Percentiles rank a stretch among this genome's conserved stretches.
These are phyloP conservation scores for Cadophora malorum DNA, from an alignment of 2,329 filamentous ascomycete species.

Conservation along the genomic window DNA sequence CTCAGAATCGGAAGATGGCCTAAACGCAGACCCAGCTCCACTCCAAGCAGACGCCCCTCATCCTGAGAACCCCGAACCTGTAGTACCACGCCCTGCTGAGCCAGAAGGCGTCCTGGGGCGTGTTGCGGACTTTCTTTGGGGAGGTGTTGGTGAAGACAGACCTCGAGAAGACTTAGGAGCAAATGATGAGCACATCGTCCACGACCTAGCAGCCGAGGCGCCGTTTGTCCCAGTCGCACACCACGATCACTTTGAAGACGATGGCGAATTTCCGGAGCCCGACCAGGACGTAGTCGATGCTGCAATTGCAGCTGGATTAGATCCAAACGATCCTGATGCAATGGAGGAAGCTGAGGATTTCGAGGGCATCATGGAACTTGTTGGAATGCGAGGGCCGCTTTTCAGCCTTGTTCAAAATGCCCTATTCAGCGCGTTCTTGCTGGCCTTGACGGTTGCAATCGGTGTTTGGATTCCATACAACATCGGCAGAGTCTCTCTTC, in stretches of 20 bases:
- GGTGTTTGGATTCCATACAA: slow-evolving; percentile 94
- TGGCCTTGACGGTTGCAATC: slow-evolving; percentile 82
- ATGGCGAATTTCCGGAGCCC: slow-evolving; percentile 48
- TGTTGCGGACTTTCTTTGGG: slow-evolving; percentile 68
- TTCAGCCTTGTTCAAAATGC: slow-evolving; percentile 92
- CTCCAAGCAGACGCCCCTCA: slow-evolving; percentile 32
- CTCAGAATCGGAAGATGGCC: slow-evolving; percentile 30
- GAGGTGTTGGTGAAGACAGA: slow-evolving; percentile 53
- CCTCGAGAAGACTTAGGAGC: slow-evolving; percentile 51
- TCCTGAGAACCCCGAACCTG: slow-evolving; percentile 30
- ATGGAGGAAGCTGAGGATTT: slow-evolving; percentile 91
- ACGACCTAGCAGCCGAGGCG: slow-evolving; percentile 64
- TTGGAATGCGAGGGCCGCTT: slow-evolving; percentile 94
- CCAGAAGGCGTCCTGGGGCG: slow-evolving; percentile 50
- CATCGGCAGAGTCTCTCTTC: slow-evolving; percentile 82
- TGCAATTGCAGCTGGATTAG: slow-evolving; percentile 71
- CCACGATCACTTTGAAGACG: slow-evolving; percentile 36
- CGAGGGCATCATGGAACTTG: slow-evolving; percentile 92
- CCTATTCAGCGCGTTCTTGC: slow-evolving; percentile 89
- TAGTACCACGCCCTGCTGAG: slow-evolving; percentile 31
- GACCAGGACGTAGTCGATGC: slow-evolving; percentile 68
- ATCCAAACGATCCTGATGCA: slow-evolving; percentile 77
- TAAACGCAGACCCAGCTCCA: slow-evolving; percentile 29
- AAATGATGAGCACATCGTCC: slow-evolving; percentile 65
- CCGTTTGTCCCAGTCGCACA: slow-evolving; percentile 59